These are phyloP conservation scores for Zymoseptoria brevis DNA, from an alignment of 2,329 filamentous ascomycete species.

Conservation along the genomic window DNA sequence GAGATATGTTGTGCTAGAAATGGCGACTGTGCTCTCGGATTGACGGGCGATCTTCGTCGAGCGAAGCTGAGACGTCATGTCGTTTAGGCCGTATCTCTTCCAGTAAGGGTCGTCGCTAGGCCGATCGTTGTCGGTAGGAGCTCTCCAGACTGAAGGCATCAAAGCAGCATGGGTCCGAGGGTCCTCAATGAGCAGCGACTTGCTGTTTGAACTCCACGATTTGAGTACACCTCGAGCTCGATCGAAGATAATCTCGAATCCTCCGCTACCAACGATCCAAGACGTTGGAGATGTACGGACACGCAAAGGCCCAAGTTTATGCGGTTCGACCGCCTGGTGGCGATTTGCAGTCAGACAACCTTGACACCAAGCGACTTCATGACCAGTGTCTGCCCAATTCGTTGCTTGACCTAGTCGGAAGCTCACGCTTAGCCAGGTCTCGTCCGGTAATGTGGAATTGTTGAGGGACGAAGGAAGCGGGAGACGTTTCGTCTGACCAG, in stretches of 20 bases:
- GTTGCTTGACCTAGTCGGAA: conserved; percentile 39
- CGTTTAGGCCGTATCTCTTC: conserved; percentile 40
- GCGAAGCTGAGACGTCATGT: conserved; percentile 41
- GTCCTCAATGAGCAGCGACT: conserved; percentile 27
- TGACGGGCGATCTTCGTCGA: conserved; percentile 30
- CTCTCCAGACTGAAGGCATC: conserved; percentile 50
- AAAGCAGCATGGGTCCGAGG: conserved; percentile 21
- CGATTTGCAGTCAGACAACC: conserved; percentile 3
- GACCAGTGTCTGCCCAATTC: conserved; percentile 35
- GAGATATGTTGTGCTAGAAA: conserved; percentile 22
- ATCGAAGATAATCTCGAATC: conserved; percentile 8
- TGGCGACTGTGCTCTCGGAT: conserved; percentile 16
- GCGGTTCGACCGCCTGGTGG: not conserved
- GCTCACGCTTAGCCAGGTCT: conserved; percentile 41
- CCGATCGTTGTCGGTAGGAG: conserved; percentile 56
- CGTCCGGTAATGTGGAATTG: conserved; percentile 21
- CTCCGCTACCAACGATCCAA: conserved; percentile 1
- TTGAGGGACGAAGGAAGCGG: not conserved
- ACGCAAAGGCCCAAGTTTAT: not conserved
- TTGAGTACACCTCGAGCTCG: conserved; percentile 3
- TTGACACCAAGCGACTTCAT: conserved; percentile 19
- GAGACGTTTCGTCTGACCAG: not conserved
- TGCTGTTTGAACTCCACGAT: conserved; percentile 34
- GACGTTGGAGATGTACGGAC: conserved; percentile 5
- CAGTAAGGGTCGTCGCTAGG: conserved; percentile 49